These are phyloP conservation scores for Perilla frutescens DNA, from an alignment of 257 asterid genomes.

Conservation along the genomic window DNA sequence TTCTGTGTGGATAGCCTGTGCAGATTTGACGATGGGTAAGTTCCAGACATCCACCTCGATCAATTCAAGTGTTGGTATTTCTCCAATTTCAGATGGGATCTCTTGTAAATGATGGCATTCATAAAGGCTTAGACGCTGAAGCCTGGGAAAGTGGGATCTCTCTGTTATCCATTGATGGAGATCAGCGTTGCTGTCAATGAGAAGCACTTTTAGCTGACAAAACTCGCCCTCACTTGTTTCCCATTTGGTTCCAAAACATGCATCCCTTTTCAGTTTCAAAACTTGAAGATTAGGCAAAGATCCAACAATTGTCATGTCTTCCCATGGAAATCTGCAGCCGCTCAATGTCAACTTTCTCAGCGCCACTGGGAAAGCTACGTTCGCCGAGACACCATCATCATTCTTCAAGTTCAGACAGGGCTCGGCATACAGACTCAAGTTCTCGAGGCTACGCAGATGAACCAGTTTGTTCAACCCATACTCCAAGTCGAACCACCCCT, in stretches of 20 bases:
- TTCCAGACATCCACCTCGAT: slow-evolving; percentile 1
- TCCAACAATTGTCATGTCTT: too few species aligned
- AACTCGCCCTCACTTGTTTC: slow-evolving; percentile 25
- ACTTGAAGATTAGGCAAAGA: too few species aligned
- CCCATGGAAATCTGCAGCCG: too few species aligned
- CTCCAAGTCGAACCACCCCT: too few species aligned
- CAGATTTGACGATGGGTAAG: neutral
- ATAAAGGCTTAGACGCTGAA: neutral
- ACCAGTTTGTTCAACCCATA: too few species aligned
- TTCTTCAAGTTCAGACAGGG: too few species aligned
- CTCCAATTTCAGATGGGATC: slow-evolving; percentile 32
- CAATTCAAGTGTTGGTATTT: slow-evolving; percentile 25
- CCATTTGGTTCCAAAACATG: neutral
- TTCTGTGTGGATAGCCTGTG: too few species aligned
- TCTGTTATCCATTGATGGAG: slow-evolving; percentile 14
- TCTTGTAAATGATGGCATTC: neutral
- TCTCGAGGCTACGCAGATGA: too few species aligned
- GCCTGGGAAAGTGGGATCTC: neutral
- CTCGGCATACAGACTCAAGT: too few species aligned
- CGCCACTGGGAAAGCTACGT: neutral
- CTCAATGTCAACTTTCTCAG: slow-evolving; percentile 29
- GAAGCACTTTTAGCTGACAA: neutral
- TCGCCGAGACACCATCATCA: too few species aligned
- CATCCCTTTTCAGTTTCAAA: neutral
- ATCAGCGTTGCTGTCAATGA: neutral